A percentile compares a stretch with the other conserved stretches of the same genome.
These are phyloP conservation scores for Leccinum subgranulosum DNA, from an alignment of 768 basidiomycete species.

Conservation along the genomic window DNA sequence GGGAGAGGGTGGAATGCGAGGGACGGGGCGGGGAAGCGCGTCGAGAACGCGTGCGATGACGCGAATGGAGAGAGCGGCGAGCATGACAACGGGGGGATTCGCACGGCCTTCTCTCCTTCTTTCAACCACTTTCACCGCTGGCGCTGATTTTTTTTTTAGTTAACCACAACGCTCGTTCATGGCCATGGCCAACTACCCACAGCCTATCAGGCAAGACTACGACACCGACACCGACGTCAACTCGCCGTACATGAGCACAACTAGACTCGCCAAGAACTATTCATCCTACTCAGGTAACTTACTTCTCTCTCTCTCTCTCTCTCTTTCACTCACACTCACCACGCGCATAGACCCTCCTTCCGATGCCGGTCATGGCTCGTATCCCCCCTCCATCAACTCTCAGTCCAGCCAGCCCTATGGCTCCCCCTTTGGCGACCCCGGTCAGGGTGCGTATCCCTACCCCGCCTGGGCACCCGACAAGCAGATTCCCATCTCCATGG, in stretches of 20 bases:
- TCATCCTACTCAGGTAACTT: constrained; percentile 17
- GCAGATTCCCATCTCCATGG: constrained; percentile 93
- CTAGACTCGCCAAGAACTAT: constrained; percentile 46
- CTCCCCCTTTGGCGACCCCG: constrained; percentile 59
- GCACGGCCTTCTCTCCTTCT: constrained; percentile 4
- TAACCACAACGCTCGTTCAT: constrained; percentile 27
- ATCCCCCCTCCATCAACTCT: constrained; percentile 58
- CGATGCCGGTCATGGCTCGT: constrained; percentile 38
- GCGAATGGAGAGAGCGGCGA: constrained; percentile 52
- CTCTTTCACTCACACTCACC: neutral
- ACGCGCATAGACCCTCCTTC: constrained; percentile 22
- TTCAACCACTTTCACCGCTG: constrained; percentile 21
- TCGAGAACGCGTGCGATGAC: constrained; percentile 44
- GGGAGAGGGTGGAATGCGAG: constrained; percentile 36
- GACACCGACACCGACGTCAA: constrained; percentile 48
- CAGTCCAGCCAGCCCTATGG: constrained; percentile 57
- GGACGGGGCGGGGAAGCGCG: constrained; percentile 27
- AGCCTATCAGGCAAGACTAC: constrained; percentile 37
- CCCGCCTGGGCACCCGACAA: constrained; percentile 94
- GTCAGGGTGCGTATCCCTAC: constrained; percentile 65
- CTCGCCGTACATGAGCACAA: constrained; percentile 59
- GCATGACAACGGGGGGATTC: constrained; percentile 12
- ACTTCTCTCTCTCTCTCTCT: constrained; percentile 1
- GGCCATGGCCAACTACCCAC: constrained; percentile 26
- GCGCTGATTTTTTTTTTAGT: constrained; percentile 24